A percentile compares a stretch with the other conserved stretches of the same genome.
These are phyloP conservation scores for Suillus subalutaceus DNA, from an alignment of 768 basidiomycete genomes.

Conservation along the genomic window DNA sequence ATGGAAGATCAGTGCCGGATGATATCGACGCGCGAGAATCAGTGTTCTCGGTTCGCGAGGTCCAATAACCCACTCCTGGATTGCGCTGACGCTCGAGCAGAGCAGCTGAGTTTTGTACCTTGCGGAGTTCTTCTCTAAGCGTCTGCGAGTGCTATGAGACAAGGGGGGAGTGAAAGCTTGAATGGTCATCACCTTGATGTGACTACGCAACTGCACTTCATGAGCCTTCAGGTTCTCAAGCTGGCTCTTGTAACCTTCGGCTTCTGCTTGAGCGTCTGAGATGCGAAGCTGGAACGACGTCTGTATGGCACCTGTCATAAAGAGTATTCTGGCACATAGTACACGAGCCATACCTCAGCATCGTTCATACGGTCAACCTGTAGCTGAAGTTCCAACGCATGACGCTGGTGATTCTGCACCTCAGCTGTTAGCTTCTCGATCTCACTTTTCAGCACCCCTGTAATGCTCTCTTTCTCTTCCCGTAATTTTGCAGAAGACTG, in stretches of 20 bases:
- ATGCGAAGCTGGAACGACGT: slow-evolving; percentile 46
- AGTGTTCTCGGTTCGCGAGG: slow-evolving; percentile 42
- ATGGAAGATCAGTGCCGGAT: slow-evolving; percentile 44
- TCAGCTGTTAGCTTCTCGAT: slow-evolving; percentile 56
- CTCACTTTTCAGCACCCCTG: slow-evolving; percentile 53
- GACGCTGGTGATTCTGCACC: slow-evolving; percentile 48
- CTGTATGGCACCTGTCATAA: slow-evolving; percentile 37
- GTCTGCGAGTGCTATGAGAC: slow-evolving; percentile 51
- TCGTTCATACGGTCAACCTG: slow-evolving; percentile 54
- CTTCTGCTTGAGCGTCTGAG: slow-evolving; percentile 51
- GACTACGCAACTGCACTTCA: slow-evolving; percentile 69
- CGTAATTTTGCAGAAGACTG: slow-evolving; percentile 59
- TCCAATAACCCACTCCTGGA: slow-evolving; percentile 95
- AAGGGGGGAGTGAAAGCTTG: not conserved
- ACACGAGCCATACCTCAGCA: slow-evolving; percentile 56
- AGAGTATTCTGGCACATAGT: slow-evolving; percentile 1
- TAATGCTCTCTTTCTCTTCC: slow-evolving; percentile 59
- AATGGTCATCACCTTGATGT: slow-evolving; percentile 69
- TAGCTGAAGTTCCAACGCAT: slow-evolving; percentile 56
- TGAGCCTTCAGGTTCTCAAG: slow-evolving; percentile 73
- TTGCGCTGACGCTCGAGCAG: slow-evolving; percentile 88
- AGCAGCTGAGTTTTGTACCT: slow-evolving; percentile 92
- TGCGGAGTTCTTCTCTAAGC: slow-evolving; percentile 90
- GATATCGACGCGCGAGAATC: slow-evolving; percentile 42
- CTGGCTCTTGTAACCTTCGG: slow-evolving; percentile 60